phyloP scores from a whole-genome alignment of 345 rosid species.

The Raphanus sativus region DNA sequence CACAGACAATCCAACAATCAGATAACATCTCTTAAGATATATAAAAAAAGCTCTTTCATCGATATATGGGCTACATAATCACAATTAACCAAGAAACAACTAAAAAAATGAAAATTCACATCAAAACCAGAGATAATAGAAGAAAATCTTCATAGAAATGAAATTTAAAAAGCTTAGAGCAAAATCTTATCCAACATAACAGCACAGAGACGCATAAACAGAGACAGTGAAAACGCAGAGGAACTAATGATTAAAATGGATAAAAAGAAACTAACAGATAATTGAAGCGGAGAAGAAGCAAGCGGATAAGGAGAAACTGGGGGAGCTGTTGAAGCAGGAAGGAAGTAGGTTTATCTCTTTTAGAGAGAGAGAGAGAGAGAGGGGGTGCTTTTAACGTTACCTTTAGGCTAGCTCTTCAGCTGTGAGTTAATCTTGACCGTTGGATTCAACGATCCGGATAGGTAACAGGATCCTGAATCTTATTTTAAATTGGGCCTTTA shows the following conservation, averaged over 20 bases:
- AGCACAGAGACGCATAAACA: slow-evolving; percentile 1
- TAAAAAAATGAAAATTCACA: background rate
- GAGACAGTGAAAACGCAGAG: background rate
- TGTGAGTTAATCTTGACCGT: slow-evolving; percentile 42
- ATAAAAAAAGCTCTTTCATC: background rate
- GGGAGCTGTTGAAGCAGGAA: background rate
- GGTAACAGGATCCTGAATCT: slow-evolving; percentile 3
- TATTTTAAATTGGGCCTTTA: background rate
- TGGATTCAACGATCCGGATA: slow-evolving; percentile 29
- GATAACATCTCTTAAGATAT: background rate
- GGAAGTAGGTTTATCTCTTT: slow-evolving; percentile 36
- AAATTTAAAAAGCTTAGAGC: background rate
- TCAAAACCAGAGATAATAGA: background rate
- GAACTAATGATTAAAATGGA: background rate
- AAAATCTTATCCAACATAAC: background rate
- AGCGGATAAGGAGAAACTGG: background rate
- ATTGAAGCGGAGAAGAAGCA: background rate
- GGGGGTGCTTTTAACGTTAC: slow-evolving; percentile 6
- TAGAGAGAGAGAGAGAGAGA: background rate
- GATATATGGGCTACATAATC: background rate
- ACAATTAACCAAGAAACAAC: background rate
- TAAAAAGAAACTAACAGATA: slow-evolving; percentile 11
- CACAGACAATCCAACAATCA: slow-evolving; percentile 27
- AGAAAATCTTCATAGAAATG: background rate
- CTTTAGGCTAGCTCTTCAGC: slow-evolving; percentile 29